Evolutionary conservation across 2,329 filamentous ascomycete genomes (phyloP), one percentile per base, ranked within the genome.

Genomic region (Aureobasidium pullulans): DNA sequence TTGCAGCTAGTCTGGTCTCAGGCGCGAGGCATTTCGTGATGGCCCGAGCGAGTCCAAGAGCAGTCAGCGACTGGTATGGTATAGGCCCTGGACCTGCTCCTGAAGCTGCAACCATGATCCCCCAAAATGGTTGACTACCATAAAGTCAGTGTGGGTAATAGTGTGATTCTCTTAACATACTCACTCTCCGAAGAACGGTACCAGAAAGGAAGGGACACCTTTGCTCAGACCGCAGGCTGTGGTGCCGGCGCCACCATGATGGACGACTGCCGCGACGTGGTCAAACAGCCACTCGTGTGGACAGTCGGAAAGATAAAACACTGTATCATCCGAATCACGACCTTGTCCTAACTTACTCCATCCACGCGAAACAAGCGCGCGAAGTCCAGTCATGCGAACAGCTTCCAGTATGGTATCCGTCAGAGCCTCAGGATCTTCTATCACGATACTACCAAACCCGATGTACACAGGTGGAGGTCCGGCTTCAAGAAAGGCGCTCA

Each of bases 81-180:
- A 75, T 71, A 0, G 75, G 69, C 13, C 68, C 54, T 11, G 74
- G 74, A 1, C 75, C 75, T 6, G 75, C 75, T 15, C 74, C 74
- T 2, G 73, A 73, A 31, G 65, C 64, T 1, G 69, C 70, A 1
- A 77, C 69, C 73, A 77, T 76, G 11, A 68, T 65, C 13, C 72
- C 74, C 75, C 75, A 77, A 61, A 77, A 78, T 19, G 73, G 74
- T 62, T 77, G 75, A 28, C 39, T 42, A 15, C n/a, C 6, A 2
- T 16, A n/a, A 15, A n/a, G 11, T 15, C 11, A 15, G 6, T 23
- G 2, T 42, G 3, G 39, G 15, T 15, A 7, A 19, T 1, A 19
- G 19, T 19, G 19, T 19, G 19, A 19, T 2, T 0, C 64, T 64
- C 31, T 64, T 7, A 4, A 42, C 39, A 15, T 6, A 42, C 11